phyloP scores from a whole-genome alignment of 2,329 filamentous ascomycete species.

The Fusarium longipes region DNA sequence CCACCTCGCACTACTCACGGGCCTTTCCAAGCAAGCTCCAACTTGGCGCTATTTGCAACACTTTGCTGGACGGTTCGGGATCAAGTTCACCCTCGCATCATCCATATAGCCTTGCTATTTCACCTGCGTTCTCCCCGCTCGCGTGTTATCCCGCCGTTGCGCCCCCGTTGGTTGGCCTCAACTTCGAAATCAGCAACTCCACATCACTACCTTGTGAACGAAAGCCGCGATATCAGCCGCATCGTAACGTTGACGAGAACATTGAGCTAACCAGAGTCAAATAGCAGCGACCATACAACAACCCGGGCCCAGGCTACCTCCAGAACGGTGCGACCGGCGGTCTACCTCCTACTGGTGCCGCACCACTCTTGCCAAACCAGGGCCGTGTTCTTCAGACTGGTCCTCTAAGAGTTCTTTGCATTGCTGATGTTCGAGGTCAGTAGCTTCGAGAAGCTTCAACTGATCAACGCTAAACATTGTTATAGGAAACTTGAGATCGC shows the following conservation, averaged over 20 bases:
- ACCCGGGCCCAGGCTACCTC: slow-evolving; percentile 68
- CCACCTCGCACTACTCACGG: slow-evolving; percentile 15
- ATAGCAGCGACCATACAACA: slow-evolving; percentile 60
- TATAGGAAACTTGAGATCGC: slow-evolving; percentile 89
- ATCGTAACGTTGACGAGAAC: background rate
- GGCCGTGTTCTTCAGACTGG: slow-evolving; percentile 74
- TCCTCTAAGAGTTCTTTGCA: slow-evolving; percentile 74
- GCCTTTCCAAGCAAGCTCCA: slow-evolving; percentile 5
- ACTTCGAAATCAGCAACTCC: slow-evolving; percentile 29
- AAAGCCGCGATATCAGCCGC: background rate
- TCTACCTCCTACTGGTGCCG: slow-evolving; percentile 67
- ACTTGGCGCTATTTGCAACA: slow-evolving; percentile 11
- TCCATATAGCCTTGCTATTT: background rate
- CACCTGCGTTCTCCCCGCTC: slow-evolving; percentile 32
- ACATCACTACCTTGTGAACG: slow-evolving; percentile 8
- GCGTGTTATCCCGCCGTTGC: slow-evolving; percentile 40
- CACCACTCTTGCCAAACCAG: slow-evolving; percentile 74
- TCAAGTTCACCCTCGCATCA: background rate
- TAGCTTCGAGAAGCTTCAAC: slow-evolving; percentile 25
- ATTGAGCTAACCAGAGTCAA: slow-evolving; percentile 39
- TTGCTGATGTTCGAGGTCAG: slow-evolving; percentile 78
- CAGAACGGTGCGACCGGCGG: slow-evolving; percentile 69
- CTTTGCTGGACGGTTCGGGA: background rate
- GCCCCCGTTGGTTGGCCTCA: slow-evolving; percentile 33
- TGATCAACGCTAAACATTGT: slow-evolving; percentile 26